Evolutionary conservation across 208 protist genomes (phyloP).

Genomic region (Sergeia podlipaevii): DNA sequence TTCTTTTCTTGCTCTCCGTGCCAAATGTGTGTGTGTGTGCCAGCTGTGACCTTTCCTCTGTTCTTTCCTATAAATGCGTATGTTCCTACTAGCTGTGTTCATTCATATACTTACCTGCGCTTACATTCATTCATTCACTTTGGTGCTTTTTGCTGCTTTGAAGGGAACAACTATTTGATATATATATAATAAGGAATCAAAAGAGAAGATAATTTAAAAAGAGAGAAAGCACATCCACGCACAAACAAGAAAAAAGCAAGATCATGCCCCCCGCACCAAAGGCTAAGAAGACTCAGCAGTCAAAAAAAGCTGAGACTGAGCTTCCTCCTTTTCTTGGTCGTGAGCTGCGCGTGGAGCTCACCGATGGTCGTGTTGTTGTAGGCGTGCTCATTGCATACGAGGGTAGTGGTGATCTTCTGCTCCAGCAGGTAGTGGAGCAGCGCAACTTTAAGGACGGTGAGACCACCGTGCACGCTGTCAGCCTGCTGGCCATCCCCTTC

Average conservation of each 20-base stretch:
- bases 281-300: constrained; percentile 5
- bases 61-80: too few species aligned
- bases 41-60: too few species aligned
- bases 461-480: constrained; percentile 32
- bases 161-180: too few species aligned
- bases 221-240: neutral
- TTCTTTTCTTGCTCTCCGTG: too few species aligned
- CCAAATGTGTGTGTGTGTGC: too few species aligned
- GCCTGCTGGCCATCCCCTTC: constrained; percentile 68
- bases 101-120: too few species aligned
- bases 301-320: neutral
- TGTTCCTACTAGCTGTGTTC: too few species aligned
- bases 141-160: too few species aligned
- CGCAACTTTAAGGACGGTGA: constrained; percentile 65
- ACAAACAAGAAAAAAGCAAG: constrained; percentile 5
- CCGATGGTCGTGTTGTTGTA: constrained; percentile 61
- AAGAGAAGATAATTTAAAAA: constrained; percentile 5
- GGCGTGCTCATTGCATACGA: constrained; percentile 70
- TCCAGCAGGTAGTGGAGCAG: constrained; percentile 62
- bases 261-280: constrained; percentile 7
- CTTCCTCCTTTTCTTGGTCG: constrained; percentile 54
- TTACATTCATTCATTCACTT: too few species aligned
- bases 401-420: constrained; percentile 70
- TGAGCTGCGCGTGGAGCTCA: constrained; percentile 79
- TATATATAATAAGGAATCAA: constrained; percentile 6